Evolutionary conservation across 371 early-diverging fungal genomes (phyloP), one percentile per base, ranked within the genome.

Genomic region (Capniomyces stellatus): DNA sequence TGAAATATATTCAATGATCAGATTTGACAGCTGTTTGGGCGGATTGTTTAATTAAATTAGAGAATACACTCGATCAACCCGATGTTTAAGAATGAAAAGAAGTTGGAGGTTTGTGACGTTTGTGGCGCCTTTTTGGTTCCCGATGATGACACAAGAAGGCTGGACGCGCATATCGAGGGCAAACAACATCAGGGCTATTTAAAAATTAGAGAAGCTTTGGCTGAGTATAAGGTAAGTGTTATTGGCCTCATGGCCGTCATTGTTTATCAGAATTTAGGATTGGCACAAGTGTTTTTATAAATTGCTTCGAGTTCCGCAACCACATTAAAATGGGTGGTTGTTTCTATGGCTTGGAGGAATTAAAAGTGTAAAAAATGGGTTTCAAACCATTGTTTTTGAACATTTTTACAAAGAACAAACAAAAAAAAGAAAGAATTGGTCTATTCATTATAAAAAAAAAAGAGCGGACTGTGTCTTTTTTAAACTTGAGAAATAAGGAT

Each of bases 81-180:
- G 18, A 64, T 75, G 58, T 76, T 78, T 30, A 75, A 79, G 46
- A 72, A 75, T 50, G 87, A 87, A 51, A 85, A 85, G 64, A 71
- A 74, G 30, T 80, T 87, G 76, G 81, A 84, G 58, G 87, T 89
- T 42, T 91, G 91, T 65, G 79, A 82, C 57, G 83, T 89, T 23
- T 91, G 91, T 67, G 89, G 88, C 39, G 88, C 89, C 15, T 80
- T 89, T 56, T 70, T 91, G 55, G 89, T 87, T 47, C 82, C 83
- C 49, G 80, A 85, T 61, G 87, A 87, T 54, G 79, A 82, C 30
- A 74, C 82, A 28, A 79, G 83, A 60, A 72, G 89, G 28, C 66
- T 88, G 60, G 89, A 87, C 54, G 87, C 90, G 24, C 91, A 91
- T 64, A 72, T 83, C 51, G 75, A 77, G 54, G 91, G 91, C 54